phyloP scores from a whole-genome alignment of 2,329 filamentous ascomycete genomes.

The Alternaria ventricosa region DNA sequence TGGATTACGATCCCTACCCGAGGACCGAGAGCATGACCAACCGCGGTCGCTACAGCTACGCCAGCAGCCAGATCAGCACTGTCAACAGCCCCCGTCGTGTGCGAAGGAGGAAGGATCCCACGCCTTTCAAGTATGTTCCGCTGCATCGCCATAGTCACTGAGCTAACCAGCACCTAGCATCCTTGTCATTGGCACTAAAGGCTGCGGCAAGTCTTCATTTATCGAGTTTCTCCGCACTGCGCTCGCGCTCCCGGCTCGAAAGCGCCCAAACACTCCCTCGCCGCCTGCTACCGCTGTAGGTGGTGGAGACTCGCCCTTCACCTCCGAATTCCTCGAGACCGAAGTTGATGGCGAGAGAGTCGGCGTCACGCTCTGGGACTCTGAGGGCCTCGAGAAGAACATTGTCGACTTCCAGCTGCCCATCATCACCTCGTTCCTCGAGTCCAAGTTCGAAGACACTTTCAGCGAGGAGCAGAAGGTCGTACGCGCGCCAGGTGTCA shows the following conservation, averaged over 20 bases:
- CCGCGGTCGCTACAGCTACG: constrained; percentile 94
- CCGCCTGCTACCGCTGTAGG: constrained; percentile 56
- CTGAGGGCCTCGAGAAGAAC: constrained; percentile 91
- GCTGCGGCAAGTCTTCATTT: constrained; percentile 94
- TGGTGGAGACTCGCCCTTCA: constrained; percentile 64
- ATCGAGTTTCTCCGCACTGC: constrained; percentile 92
- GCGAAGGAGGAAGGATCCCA: constrained; percentile 93
- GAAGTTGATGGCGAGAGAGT: constrained; percentile 92
- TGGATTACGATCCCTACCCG: constrained; percentile 76
- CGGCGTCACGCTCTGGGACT: constrained; percentile 95
- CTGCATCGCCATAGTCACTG: neutral
- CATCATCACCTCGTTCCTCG: constrained; percentile 89
- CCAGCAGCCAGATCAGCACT: constrained; percentile 86
- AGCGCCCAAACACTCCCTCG: constrained; percentile 61
- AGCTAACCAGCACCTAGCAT: constrained; percentile 64
- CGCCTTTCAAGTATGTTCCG: constrained; percentile 89
- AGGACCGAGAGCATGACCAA: constrained; percentile 95
- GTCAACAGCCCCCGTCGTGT: constrained; percentile 93
- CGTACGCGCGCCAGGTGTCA: constrained; percentile 85
- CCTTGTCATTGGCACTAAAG: constrained; percentile 85
- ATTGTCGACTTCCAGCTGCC: constrained; percentile 92
- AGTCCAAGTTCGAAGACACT: constrained; percentile 98
- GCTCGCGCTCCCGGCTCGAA: constrained; percentile 81
- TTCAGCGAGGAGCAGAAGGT: constrained; percentile 98
- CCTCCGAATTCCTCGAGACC: constrained; percentile 88